Evolutionary conservation across 192 early-diverging fungal genomes (phyloP).

Genomic region (Funneliformis geosporum): DNA sequence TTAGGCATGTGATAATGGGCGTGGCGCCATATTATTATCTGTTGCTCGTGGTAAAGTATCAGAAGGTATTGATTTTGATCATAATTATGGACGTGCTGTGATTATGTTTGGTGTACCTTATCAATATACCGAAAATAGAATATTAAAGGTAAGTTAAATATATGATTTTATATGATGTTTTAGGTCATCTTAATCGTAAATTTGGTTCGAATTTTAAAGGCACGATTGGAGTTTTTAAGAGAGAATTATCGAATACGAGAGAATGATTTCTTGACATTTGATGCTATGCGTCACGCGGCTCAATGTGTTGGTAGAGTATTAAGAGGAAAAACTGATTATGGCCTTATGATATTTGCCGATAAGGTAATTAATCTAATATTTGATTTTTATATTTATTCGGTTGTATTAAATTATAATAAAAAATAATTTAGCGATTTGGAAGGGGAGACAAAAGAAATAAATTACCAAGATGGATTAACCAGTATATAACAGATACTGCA

Average conservation of each 20-base stretch:
- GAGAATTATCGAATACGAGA: constrained; percentile 93
- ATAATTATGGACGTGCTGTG: constrained; percentile 98
- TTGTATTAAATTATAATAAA: constrained; percentile 7
- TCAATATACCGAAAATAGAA: constrained; percentile 96
- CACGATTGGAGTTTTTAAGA: constrained; percentile 91
- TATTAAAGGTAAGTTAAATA: constrained; percentile 68
- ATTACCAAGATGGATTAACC: constrained; percentile 95
- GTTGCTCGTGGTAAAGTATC: constrained; percentile 99
- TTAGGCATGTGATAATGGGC: constrained; percentile 94
- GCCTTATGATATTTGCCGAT: constrained; percentile 98
- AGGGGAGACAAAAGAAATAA: constrained; percentile 93
- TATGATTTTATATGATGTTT: background rate
- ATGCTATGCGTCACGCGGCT: constrained; percentile 97
- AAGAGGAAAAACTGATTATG: constrained; percentile 98
- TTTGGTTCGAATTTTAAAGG: constrained; percentile 43
- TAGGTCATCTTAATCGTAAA: background rate
- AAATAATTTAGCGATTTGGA: constrained; percentile 71
- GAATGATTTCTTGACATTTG: constrained; percentile 99
- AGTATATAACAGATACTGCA: constrained; percentile 84
- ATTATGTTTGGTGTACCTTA: constrained; percentile 99
- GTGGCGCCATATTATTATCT: constrained; percentile 94
- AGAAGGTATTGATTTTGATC: constrained; percentile 99
- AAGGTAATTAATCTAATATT: constrained; percentile 55
- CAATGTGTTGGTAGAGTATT: constrained; percentile 98
- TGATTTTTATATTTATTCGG: background rate